phyloP scores from a whole-genome alignment of 495 filamentous ascomycete species.

The Apodospora peruviana region DNA sequence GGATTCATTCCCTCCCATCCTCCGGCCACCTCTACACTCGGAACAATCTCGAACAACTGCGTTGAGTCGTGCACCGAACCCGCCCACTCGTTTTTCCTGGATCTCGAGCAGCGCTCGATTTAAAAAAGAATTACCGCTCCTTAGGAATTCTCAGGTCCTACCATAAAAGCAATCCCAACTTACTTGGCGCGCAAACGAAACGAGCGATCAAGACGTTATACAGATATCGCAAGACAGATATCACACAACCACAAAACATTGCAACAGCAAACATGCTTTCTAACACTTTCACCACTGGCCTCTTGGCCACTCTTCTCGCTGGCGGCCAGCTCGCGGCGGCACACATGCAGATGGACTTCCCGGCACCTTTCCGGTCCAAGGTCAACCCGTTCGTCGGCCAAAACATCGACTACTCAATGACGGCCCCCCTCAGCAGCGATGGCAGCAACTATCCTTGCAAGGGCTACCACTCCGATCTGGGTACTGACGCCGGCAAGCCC shows the following conservation, averaged over 20 bases:
- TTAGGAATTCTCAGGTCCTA: background rate
- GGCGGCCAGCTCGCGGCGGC: constrained; percentile 37
- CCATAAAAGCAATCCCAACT: background rate
- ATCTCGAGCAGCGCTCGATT: background rate
- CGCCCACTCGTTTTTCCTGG: background rate
- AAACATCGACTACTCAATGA: constrained; percentile 53
- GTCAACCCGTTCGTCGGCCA: constrained; percentile 41
- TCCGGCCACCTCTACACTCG: background rate
- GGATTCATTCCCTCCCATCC: background rate
- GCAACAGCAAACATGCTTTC: constrained; percentile 27
- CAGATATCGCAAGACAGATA: background rate
- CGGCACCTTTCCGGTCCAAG: constrained; percentile 50
- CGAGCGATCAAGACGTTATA: too few relatives aligned
- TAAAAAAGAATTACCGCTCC: background rate
- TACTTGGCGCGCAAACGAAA: background rate
- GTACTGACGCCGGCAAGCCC: constrained; percentile 36
- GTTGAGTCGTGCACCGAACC: background rate
- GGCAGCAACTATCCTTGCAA: constrained; percentile 62
- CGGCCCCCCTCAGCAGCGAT: constrained; percentile 41
- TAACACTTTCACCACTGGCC: constrained; percentile 19
- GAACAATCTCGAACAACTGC: background rate
- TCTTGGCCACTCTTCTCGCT: constrained; percentile 23
- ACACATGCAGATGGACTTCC: constrained; percentile 56
- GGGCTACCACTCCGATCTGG: constrained; percentile 54
- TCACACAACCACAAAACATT: background rate